phyloP scores from a whole-genome alignment of 139 green algal species.

The Cymbomonas tetramitiformis region DNA sequence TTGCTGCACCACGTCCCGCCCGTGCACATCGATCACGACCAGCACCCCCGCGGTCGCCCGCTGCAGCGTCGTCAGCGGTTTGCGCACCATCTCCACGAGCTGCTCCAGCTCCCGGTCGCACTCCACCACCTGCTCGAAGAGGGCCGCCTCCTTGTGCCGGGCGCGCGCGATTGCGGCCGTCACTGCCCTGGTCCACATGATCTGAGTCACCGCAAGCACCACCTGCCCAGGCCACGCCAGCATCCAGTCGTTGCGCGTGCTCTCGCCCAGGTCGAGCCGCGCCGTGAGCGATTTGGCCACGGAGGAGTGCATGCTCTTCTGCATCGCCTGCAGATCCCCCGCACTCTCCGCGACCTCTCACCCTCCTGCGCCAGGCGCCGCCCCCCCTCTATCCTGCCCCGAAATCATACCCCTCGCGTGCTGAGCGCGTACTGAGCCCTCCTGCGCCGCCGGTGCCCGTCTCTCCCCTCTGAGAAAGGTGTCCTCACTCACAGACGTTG shows the following conservation, averaged over 20 bases:
- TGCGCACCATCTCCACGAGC: conserved; percentile 39
- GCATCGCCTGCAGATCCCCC: too few species aligned
- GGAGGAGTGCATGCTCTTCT: conserved; percentile 34
- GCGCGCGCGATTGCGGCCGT: conserved; percentile 11
- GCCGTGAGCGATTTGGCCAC: conserved; percentile 5
- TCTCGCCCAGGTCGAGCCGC: conserved; percentile 13
- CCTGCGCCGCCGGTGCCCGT: too few species aligned
- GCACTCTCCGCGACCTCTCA: too few species aligned
- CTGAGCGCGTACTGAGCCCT: too few species aligned
- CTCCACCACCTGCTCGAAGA: conserved; percentile 6
- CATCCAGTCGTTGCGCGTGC: conserved; percentile 36
- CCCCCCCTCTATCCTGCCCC: too few species aligned
- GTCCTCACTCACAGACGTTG: too few species aligned
- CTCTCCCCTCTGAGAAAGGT: too few species aligned
- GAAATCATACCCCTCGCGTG: too few species aligned
- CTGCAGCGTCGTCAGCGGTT: conserved; percentile 41
- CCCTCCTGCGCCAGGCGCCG: too few species aligned
- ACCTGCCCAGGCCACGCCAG: conserved; percentile 39
- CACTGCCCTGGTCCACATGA: conserved; percentile 31
- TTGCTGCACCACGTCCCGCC: conserved; percentile 40
- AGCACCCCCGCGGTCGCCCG: conserved; percentile 48
- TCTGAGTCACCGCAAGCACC: conserved; percentile 29
- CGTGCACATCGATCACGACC: conserved; percentile 69
- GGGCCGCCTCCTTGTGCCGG: not conserved
- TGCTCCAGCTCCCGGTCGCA: conserved; percentile 24